Base-by-base conservation (phyloP, 176 grass and related monocot genomes). In the Alloteropsis semialata region DNA sequence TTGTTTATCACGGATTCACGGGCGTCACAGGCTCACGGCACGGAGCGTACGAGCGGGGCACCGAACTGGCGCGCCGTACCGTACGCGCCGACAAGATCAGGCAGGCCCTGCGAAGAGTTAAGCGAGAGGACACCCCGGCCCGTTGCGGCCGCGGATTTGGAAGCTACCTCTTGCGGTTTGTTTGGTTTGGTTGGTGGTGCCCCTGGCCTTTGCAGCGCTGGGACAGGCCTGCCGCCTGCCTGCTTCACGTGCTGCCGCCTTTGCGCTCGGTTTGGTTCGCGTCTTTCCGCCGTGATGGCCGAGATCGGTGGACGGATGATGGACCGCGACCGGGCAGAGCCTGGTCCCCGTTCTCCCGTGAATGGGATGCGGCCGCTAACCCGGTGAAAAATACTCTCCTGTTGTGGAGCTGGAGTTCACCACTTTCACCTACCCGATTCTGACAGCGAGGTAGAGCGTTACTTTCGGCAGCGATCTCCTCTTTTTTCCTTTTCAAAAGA, bases 41-140 rank as follows among this genome's bases (percentile, higher is more conserved):
- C 55, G 37, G 37, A 4, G 53, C 0, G 36, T 76, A 29, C 45
- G 34, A 12, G 1, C 62, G 1, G 16, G 4, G 46, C 46, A 17
- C 46, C 5, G 46, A 15, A n/a, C 51, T 8, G 51, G 51, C 9
- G 19, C 51, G 51, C 64, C 63, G 63, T 3, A 65, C 30, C 30
- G n/a, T 80, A 55, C 77, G 41, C 24, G 86, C 46, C 36, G 58
- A 84, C 81, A 80, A 84, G 75, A 84, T 88, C 56, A 77, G 39
- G 17, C 17, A 51, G 33, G 32, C 30, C 10, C 67, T 39, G 30
- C 48, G 16, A 42, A 24, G 38, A 33, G 25, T 17, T 29, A 8
- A 28, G 18, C 18, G 71, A 46, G 48, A 12, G 10, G n/a, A n/a
- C 22, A 2, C 0, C 9, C 22, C 59, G 28, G n/a, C n/a, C n/a